phyloP scores from a whole-genome alignment of 768 basidiomycete species.

The Trametes cinnabarina region DNA sequence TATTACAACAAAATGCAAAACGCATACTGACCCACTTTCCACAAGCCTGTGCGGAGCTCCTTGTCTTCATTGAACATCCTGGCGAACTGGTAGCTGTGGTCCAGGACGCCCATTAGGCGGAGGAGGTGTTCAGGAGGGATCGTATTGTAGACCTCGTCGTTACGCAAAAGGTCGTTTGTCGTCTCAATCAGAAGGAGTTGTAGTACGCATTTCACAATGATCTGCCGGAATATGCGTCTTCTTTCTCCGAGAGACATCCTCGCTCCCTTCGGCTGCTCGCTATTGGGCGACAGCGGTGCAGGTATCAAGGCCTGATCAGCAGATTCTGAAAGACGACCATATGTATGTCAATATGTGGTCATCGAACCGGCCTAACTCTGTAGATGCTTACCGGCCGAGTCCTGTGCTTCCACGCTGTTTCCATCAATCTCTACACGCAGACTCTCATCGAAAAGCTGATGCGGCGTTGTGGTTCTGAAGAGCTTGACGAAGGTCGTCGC shows the following conservation, averaged over 20 bases:
- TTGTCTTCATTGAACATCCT: conserved; percentile 98
- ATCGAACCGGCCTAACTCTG: background rate
- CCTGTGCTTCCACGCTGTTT: conserved; percentile 50
- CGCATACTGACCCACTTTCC: conserved; percentile 92
- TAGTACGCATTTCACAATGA: conserved; percentile 99
- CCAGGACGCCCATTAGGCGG: conserved; percentile 90
- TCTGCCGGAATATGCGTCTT: conserved; percentile 91
- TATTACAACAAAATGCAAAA: too few species aligned
- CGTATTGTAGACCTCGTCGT: conserved; percentile 84
- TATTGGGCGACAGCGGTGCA: conserved; percentile 82
- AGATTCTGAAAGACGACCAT: conserved; percentile 45
- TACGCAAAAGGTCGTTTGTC: conserved; percentile 91
- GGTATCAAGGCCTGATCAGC: conserved; percentile 73
- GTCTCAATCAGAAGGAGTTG: conserved; percentile 96
- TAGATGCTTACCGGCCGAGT: conserved; percentile 33
- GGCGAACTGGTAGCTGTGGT: conserved; percentile 97
- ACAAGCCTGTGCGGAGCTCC: conserved; percentile 91
- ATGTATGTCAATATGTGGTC: background rate
- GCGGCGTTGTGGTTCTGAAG: conserved; percentile 97
- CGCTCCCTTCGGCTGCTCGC: conserved; percentile 49
- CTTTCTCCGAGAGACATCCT: conserved; percentile 66
- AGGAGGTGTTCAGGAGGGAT: conserved; percentile 94
- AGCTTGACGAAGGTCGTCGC: conserved; percentile 90
- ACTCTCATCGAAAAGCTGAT: conserved; percentile 92
- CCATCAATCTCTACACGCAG: conserved; percentile 82